Percentiles rank a stretch among this genome's conserved stretches.
Conservation (phyloP, 2,329 filamentous ascomycete species). For the Dryadomyces sulphureus region DNA sequence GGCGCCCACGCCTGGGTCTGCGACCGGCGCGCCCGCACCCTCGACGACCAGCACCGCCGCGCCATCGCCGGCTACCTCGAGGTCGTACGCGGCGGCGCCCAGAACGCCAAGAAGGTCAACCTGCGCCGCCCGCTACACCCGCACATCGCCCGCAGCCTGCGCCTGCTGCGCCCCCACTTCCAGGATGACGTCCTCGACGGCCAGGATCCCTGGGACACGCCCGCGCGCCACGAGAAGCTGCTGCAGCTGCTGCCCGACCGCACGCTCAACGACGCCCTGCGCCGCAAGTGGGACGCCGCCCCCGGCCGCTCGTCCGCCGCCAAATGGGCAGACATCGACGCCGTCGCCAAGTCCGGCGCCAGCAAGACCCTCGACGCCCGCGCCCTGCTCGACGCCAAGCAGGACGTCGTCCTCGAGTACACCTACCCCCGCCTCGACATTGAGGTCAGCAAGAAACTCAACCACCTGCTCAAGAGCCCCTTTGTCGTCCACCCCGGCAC, state of each 20-base stretch:
- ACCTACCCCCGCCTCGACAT: slow-evolving; percentile 95
- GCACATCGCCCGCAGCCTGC: slow-evolving; percentile 75
- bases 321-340: slow-evolving; percentile 93
- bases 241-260: slow-evolving; percentile 75
- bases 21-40: slow-evolving; percentile 66
- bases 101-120: slow-evolving; percentile 79
- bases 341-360: slow-evolving; percentile 61
- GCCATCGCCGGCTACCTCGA: slow-evolving; percentile 85
- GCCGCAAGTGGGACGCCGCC: slow-evolving; percentile 80
- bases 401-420: slow-evolving; percentile 93
- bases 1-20: slow-evolving; percentile 98
- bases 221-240: slow-evolving; percentile 60
- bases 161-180: slow-evolving; percentile 74
- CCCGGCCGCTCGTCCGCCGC: slow-evolving; percentile 60
- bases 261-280: slow-evolving; percentile 59
- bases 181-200: slow-evolving; percentile 63
- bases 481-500: slow-evolving; percentile 96
- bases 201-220: slow-evolving; percentile 71
- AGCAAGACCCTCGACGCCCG: slow-evolving; percentile 58
- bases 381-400: slow-evolving; percentile 74
- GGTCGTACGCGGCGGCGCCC: slow-evolving; percentile 71
- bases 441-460: slow-evolving; percentile 93
- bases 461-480: slow-evolving; percentile 92
- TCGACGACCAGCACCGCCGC: slow-evolving; percentile 75
- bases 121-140: slow-evolving; percentile 75